These are phyloP conservation scores for Saccharomycopsis fermentans DNA, from an alignment of 805 yeast species.

Conservation along the genomic window DNA sequence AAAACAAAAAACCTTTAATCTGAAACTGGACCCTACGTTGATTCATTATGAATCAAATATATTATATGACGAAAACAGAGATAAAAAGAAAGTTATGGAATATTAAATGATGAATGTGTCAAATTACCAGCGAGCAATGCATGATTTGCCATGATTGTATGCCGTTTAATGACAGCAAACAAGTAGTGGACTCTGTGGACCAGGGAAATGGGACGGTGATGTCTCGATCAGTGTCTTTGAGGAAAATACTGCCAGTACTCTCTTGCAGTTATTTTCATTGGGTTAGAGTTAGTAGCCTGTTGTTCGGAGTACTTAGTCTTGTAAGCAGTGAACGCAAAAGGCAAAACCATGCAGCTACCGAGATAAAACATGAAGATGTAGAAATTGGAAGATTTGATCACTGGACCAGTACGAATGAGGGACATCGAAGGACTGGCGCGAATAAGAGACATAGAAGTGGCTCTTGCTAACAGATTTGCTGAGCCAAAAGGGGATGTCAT, in stretches of 20 bases:
- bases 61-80: not conserved
- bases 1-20: too few relatives aligned
- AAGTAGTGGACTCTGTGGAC: too few relatives aligned
- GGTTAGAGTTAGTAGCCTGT: not conserved
- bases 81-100: not conserved
- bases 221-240: not conserved
- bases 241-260: conserved; percentile 5
- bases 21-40: too few relatives aligned
- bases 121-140: too few relatives aligned
- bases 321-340: conserved; percentile 17
- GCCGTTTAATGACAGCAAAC: not conserved
- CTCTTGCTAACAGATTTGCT: not conserved
- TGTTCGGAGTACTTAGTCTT: conserved; percentile 6
- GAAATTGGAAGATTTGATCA: not conserved
- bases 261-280: not conserved
- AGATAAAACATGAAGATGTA: conserved; percentile 10
- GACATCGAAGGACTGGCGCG: not conserved
- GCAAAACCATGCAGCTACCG: conserved; percentile 17
- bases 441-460: not conserved
- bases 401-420: not conserved
- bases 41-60: too few relatives aligned
- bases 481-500: not conserved
- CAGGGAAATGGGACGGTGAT: not conserved
- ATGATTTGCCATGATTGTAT: not conserved
- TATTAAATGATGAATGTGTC: not conserved